Conservation (phyloP, 306 rosid genomes). For the Medicago truncatula region DNA sequence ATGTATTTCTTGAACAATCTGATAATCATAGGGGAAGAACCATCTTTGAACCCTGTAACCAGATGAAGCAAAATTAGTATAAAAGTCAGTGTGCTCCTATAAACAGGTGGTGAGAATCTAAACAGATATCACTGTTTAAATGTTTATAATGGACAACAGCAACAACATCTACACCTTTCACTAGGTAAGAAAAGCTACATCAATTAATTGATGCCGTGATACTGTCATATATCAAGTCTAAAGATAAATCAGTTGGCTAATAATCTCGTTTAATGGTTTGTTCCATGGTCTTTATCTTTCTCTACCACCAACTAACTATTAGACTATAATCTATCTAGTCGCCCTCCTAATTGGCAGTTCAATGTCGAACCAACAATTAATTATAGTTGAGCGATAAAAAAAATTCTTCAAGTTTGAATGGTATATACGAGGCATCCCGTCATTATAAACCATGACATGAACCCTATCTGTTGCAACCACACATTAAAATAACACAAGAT, state of each 20-base stretch:
- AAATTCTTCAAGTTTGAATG: background rate
- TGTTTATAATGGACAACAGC: background rate
- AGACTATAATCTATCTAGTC: constrained; percentile 6
- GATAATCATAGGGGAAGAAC: constrained; percentile 95
- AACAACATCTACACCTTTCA: constrained; percentile 5
- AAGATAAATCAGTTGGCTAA: background rate
- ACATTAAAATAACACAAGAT: constrained; percentile 19
- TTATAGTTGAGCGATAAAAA: background rate
- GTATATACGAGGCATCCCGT: background rate
- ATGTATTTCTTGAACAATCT: constrained; percentile 89
- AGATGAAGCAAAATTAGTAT: constrained; percentile 33
- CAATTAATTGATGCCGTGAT: background rate
- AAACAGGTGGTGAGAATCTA: constrained; percentile 7
- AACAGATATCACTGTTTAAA: background rate
- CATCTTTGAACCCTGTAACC: constrained; percentile 85
- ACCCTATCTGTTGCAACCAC: constrained; percentile 10
- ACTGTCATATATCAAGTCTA: background rate
- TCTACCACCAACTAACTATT: background rate
- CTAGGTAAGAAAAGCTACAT: background rate
- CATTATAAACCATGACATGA: background rate
- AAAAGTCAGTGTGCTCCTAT: background rate
- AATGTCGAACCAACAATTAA: background rate
- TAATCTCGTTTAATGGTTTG: constrained; percentile 5
- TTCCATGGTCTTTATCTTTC: background rate
- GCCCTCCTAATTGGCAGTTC: background rate